Evolutionary conservation across 1,284 basidiomycete genomes (phyloP).

Genomic region (Leccinum glutinopallens): DNA sequence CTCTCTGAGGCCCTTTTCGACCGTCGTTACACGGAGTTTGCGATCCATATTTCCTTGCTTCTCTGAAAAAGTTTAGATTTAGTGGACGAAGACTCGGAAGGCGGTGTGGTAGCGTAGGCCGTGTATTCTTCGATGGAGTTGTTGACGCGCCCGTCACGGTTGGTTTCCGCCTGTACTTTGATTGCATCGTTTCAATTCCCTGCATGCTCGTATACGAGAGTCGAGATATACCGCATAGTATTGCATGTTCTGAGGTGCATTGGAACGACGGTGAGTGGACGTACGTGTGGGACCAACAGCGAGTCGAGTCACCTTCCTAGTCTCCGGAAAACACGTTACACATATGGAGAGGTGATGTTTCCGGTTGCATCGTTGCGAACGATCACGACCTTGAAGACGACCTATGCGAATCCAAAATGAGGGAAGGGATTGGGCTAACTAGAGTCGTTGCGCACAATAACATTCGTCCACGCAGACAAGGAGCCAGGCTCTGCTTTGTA

Average conservation of each 20-base stretch:
- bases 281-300: slow-evolving; percentile 1
- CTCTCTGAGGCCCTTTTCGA: slow-evolving; percentile 88
- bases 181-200: slow-evolving; percentile 93
- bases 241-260: slow-evolving; percentile 83
- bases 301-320: slow-evolving; percentile 70
- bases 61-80: slow-evolving; percentile 45
- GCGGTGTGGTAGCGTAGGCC: slow-evolving; percentile 32
- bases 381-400: slow-evolving; percentile 96
- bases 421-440: not conserved
- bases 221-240: slow-evolving; percentile 92
- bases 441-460: slow-evolving; percentile 61
- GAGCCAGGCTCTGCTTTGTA: slow-evolving; percentile 75
- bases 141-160: slow-evolving; percentile 77
- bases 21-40: slow-evolving; percentile 88
- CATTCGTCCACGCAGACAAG: slow-evolving; percentile 87
- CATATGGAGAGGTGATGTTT: slow-evolving; percentile 69
- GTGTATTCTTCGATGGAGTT: slow-evolving; percentile 56
- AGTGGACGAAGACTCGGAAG: slow-evolving; percentile 30
- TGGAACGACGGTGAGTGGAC: slow-evolving; percentile 37
- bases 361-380: slow-evolving; percentile 93
- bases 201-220: slow-evolving; percentile 83
- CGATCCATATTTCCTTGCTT: slow-evolving; percentile 75
- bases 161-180: slow-evolving; percentile 87
- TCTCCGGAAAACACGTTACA: slow-evolving; percentile 73
- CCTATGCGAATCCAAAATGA: slow-evolving; percentile 46